phyloP scores from a whole-genome alignment of 1,284 basidiomycete genomes.

The Wolfiporia cocos region DNA sequence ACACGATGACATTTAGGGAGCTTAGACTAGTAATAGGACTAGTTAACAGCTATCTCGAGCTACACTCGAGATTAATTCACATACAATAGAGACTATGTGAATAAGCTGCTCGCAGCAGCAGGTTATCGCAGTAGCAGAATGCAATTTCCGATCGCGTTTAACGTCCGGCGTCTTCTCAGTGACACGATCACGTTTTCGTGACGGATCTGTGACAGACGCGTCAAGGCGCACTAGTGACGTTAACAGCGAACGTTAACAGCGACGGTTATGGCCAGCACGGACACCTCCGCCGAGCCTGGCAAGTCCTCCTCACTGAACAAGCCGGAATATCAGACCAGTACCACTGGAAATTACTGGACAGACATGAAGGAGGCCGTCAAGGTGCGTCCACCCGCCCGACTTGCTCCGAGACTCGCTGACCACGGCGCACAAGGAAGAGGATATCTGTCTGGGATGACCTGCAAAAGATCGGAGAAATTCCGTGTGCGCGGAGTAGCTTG shows the following conservation, averaged over 20 bases:
- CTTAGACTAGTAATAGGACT: no score
- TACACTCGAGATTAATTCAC: no score
- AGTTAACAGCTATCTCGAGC: no score
- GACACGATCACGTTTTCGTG: no score
- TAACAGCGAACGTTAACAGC: slow-evolving; percentile 61
- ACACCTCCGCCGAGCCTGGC: no score
- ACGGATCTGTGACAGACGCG: background rate
- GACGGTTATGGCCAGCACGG: slow-evolving; percentile 66
- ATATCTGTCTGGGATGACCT: slow-evolving; percentile 40
- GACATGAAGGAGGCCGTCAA: slow-evolving; percentile 37
- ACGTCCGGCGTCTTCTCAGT: no score
- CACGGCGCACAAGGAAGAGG: slow-evolving; percentile 34
- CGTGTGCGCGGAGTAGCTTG: slow-evolving; percentile 51
- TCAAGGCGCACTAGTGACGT: slow-evolving; percentile 48
- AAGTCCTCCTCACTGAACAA: slow-evolving; percentile 17
- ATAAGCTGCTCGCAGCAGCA: no score
- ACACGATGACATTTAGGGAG: no score
- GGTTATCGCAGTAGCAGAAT: no score
- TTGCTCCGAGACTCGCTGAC: slow-evolving; percentile 9
- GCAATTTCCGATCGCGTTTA: no score
- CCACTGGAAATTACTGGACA: slow-evolving; percentile 37
- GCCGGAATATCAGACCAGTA: slow-evolving; percentile 35
- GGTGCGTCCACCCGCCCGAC: slow-evolving; percentile 24
- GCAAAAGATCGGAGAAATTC: slow-evolving; percentile 47
- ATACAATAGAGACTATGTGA: no score